These are phyloP conservation scores for Isoetes engelmannii DNA, from an alignment of 83 land plant genomes.

Conservation along the genomic window DNA sequence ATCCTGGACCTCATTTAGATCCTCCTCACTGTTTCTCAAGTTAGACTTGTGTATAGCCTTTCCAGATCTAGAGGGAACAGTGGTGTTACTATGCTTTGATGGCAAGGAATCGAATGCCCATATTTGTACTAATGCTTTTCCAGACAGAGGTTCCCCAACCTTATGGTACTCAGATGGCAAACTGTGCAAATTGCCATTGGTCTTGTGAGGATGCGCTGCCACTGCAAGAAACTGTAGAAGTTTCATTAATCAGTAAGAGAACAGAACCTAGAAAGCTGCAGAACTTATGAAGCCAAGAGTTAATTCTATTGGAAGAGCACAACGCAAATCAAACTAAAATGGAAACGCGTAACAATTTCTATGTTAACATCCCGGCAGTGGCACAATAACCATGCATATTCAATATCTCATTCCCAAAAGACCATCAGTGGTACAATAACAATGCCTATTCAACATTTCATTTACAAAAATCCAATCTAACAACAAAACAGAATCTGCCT, in stretches of 20 bases:
- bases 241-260: background rate
- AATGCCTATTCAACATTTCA: too few relatives aligned
- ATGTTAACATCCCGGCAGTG: background rate
- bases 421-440: too few relatives aligned
- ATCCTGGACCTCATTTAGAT: background rate
- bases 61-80: background rate
- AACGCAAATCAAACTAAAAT: background rate
- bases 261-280: background rate
- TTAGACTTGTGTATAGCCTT: background rate
- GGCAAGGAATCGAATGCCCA: slow-evolving; percentile 48
- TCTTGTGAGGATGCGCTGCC: slow-evolving; percentile 78
- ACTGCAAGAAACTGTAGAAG: slow-evolving; percentile 66
- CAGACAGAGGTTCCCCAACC: slow-evolving; percentile 61
- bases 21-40: slow-evolving; percentile 15
- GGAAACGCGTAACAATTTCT: background rate
- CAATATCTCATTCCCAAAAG: background rate
- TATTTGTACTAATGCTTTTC: slow-evolving; percentile 71
- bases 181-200: slow-evolving; percentile 40
- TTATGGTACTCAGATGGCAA: background rate
- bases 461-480: too few relatives aligned
- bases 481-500: too few relatives aligned
- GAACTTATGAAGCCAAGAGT: background rate
- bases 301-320: background rate
- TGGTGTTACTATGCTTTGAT: background rate
- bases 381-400: background rate